These are phyloP conservation scores for Ilyonectria robusta DNA, from an alignment of 2,329 filamentous ascomycete species.

Conservation along the genomic window DNA sequence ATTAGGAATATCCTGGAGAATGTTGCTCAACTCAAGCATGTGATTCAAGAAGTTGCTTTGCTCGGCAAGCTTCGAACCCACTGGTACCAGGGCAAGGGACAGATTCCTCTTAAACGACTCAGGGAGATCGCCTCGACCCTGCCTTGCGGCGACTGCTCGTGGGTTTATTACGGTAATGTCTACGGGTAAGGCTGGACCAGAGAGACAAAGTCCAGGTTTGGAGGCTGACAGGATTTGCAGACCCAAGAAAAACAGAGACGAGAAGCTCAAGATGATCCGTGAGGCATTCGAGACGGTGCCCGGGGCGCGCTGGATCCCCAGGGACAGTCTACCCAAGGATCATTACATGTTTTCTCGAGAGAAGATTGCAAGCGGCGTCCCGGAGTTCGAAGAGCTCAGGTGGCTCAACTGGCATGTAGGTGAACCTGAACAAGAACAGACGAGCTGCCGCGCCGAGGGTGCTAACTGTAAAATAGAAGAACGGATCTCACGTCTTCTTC, in stretches of 20 bases:
- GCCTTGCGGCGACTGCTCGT: not conserved
- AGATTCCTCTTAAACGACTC: not conserved
- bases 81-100: slow-evolving; percentile 3
- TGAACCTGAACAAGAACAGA: not conserved
- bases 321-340: not conserved
- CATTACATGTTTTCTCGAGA: not conserved
- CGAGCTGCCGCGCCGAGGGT: not conserved
- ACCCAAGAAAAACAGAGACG: not conserved
- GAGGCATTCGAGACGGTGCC: not conserved
- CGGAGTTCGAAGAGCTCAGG: not conserved
- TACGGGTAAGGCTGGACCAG: not conserved
- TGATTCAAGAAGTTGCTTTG: not conserved
- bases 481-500: slow-evolving; percentile 7
- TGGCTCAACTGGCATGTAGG: slow-evolving; percentile 2
- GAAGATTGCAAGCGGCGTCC: not conserved
- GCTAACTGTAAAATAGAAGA: not conserved
- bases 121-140: not conserved
- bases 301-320: not conserved
- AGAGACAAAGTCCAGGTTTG: not conserved
- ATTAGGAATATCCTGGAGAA: not conserved
- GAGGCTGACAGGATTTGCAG: not conserved
- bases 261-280: not conserved
- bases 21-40: slow-evolving; percentile 2
- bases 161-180: not conserved
- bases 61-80: not conserved